A percentile compares a stretch with the other conserved stretches of the same genome.
Evolutionary conservation across 2,329 filamentous ascomycete species (phyloP).

Genomic region (Mollisiaceae sp.): DNA sequence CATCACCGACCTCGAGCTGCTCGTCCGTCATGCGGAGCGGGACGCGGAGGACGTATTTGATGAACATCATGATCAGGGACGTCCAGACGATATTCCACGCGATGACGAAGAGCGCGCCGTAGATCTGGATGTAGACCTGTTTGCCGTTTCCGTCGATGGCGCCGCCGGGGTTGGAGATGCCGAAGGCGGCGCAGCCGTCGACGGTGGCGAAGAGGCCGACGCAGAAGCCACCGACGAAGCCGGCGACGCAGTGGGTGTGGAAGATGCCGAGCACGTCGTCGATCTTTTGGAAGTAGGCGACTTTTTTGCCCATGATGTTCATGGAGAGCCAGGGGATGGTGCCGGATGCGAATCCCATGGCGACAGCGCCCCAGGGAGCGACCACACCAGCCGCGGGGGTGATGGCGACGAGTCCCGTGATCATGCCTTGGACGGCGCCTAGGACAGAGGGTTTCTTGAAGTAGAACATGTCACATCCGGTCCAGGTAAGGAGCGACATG

Average conservation of each 20-base stretch:
- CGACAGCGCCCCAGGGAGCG: conserved; percentile 56
- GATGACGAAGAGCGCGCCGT: conserved; percentile 53
- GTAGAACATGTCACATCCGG: conserved; percentile 50
- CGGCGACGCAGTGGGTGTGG: conserved; percentile 55
- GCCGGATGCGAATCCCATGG: conserved; percentile 51
- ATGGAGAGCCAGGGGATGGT: conserved; percentile 54
- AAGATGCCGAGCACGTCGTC: conserved; percentile 59
- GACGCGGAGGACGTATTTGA: conserved; percentile 54
- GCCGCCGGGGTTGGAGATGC: conserved; percentile 50
- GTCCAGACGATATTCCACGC: conserved; percentile 58
- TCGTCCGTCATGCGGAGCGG: conserved; percentile 54
- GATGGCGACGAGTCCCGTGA: conserved; percentile 57
- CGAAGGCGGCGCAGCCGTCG: conserved; percentile 53
- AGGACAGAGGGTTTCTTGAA: conserved; percentile 56
- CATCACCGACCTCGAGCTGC: conserved; percentile 51
- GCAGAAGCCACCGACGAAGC: conserved; percentile 51
- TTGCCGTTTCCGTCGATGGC: conserved; percentile 56
- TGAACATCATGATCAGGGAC: conserved; percentile 53
- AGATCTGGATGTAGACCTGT: conserved; percentile 45
- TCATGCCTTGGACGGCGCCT: conserved; percentile 56
- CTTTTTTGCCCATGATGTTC: conserved; percentile 52
- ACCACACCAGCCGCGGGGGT: conserved; percentile 57
- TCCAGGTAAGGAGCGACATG: conserved; percentile 54
- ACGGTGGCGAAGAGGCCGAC: conserved; percentile 53
- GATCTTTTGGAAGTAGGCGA: conserved; percentile 63